phyloP scores from a whole-genome alignment of 768 basidiomycete species.

The Russula emetica region DNA sequence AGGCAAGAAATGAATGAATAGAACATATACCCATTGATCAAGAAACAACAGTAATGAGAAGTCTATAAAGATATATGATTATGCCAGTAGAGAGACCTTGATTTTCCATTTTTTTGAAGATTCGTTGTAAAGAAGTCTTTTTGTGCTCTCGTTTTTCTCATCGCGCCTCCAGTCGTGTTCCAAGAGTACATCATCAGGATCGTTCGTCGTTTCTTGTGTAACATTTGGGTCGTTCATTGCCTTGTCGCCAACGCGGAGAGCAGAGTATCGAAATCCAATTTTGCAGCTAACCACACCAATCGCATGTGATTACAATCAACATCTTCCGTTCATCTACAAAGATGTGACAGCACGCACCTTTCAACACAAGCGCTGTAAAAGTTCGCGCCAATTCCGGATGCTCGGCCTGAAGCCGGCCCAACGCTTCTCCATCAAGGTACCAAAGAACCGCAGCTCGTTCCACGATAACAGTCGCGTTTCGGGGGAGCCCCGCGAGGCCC shows the following conservation, averaged over 20 bases:
- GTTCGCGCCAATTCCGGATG: slow-evolving; percentile 58
- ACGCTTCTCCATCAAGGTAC: slow-evolving; percentile 59
- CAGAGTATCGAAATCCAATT: slow-evolving; percentile 59
- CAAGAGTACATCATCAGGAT: too few species aligned
- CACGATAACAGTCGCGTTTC: slow-evolving; percentile 83
- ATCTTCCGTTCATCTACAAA: background rate
- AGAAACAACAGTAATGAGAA: background rate
- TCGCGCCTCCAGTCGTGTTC: too few species aligned
- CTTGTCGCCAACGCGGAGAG: slow-evolving; percentile 52
- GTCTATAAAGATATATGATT: slow-evolving; percentile 12
- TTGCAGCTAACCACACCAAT: slow-evolving; percentile 45
- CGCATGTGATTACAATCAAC: background rate
- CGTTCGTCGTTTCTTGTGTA: background rate
- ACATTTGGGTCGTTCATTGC: slow-evolving; percentile 19
- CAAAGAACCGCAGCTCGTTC: slow-evolving; percentile 78
- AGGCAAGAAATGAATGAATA: background rate
- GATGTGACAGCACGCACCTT: slow-evolving; percentile 49
- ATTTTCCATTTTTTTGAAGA: background rate
- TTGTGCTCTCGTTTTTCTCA: too few species aligned
- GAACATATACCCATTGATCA: background rate
- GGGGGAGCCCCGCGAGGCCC: slow-evolving; percentile 67
- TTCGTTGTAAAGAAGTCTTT: too few species aligned
- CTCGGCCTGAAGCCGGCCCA: slow-evolving; percentile 63
- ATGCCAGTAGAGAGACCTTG: background rate
- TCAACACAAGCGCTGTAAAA: slow-evolving; percentile 67